Conservation (phyloP, 2,329 filamentous ascomycete species). For the Aspergillus floridensis region DNA sequence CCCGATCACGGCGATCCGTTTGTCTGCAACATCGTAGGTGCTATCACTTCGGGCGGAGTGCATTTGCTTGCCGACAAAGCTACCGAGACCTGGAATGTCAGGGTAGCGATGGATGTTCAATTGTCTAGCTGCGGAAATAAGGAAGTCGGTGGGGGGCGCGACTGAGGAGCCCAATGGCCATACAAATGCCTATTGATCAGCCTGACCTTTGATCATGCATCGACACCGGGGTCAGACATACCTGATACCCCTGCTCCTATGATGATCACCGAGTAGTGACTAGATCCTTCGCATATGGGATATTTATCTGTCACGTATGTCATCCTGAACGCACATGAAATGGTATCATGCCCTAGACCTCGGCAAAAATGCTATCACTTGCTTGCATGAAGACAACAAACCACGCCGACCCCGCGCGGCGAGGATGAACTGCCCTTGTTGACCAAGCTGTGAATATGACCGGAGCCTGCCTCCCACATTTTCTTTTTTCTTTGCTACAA, state of each 20-base stretch:
- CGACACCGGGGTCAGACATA: slow-evolving; percentile 17
- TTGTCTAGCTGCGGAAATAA: slow-evolving; percentile 59
- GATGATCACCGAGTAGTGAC: not conserved
- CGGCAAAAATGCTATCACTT: not conserved
- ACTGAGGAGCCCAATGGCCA: slow-evolving; percentile 57
- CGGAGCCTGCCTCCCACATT: not conserved
- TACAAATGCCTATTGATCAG: slow-evolving; percentile 48
- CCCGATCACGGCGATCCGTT: slow-evolving; percentile 32
- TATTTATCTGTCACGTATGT: not conserved
- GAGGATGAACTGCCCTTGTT: not conserved
- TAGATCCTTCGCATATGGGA: not conserved
- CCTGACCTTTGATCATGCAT: not conserved
- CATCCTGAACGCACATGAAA: not conserved
- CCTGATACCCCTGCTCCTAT: slow-evolving; percentile 54
- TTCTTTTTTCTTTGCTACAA: not conserved
- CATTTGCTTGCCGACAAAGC: slow-evolving; percentile 54
- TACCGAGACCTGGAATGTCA: slow-evolving; percentile 47
- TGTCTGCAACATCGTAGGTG: slow-evolving; percentile 54
- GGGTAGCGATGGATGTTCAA: slow-evolving; percentile 55
- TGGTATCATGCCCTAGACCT: not conserved
- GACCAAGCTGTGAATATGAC: not conserved
- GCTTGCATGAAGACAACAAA: not conserved
- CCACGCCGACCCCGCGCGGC: not conserved
- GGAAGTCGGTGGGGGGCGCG: slow-evolving; percentile 54
- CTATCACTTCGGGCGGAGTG: slow-evolving; percentile 62